Evolutionary conservation across 2,329 filamentous ascomycete species (phyloP).

Genomic region (Mariannaea sp.): DNA sequence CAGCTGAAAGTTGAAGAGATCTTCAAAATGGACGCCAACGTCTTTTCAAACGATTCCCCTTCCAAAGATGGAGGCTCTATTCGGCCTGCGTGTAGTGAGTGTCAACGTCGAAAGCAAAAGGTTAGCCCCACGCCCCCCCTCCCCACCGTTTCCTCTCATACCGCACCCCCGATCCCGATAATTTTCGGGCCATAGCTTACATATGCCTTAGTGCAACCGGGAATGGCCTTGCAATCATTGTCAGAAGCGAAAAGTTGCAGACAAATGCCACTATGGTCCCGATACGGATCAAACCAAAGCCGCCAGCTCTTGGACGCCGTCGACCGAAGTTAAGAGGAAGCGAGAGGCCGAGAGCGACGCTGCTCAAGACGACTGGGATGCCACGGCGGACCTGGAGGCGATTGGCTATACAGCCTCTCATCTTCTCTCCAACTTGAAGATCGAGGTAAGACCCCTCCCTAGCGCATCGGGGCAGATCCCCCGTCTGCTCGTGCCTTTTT

Average conservation of each 20-base stretch:
- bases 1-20: neutral
- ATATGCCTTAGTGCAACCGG: conserved; percentile 42
- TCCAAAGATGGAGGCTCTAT: neutral
- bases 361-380: conserved; percentile 4
- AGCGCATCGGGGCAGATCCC: neutral
- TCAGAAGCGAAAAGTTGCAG: conserved; percentile 46
- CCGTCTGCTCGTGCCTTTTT: neutral
- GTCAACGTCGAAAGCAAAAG: conserved; percentile 47
- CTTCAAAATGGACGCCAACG: neutral
- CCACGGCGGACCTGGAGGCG: conserved; percentile 35
- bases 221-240: conserved; percentile 48
- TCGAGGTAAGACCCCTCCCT: conserved; percentile 36
- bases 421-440: conserved; percentile 38
- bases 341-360: conserved; percentile 35
- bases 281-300: conserved; percentile 24
- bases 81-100: conserved; percentile 51
- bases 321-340: conserved; percentile 31
- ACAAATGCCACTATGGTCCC: conserved; percentile 43
- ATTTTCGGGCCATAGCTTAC: neutral
- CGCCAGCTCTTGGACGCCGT: conserved; percentile 27
- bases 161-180: neutral
- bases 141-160: neutral
- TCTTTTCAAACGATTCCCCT: neutral
- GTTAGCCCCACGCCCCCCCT: conserved; percentile 25
- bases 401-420: conserved; percentile 44